Percentiles rank a stretch among this genome's conserved stretches.
Conservation (phyloP, 2,329 filamentous ascomycete genomes). For the Ceratocystis albifundus region DNA sequence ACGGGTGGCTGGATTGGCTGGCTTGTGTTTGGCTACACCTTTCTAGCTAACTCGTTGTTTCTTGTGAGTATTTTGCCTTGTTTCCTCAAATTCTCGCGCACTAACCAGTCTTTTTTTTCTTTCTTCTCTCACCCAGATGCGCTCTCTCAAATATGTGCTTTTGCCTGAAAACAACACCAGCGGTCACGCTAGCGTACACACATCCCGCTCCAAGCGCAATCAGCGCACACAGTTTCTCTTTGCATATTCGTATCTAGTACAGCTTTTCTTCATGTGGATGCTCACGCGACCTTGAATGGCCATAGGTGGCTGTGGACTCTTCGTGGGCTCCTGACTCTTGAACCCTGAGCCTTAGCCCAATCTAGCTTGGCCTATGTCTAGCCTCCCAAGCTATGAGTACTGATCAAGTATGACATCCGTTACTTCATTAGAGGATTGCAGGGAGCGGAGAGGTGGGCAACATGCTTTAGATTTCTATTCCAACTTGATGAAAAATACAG, state of each 20-base stretch:
- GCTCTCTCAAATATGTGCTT: conserved; percentile 89
- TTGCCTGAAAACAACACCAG: conserved; percentile 68
- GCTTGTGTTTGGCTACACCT: conserved; percentile 82
- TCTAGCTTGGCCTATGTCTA: background rate
- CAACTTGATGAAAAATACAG: conserved; percentile 6
- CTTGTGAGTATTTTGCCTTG: conserved; percentile 48
- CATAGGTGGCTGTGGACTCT: background rate
- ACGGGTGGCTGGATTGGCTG: conserved; percentile 83
- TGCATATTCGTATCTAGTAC: conserved; percentile 85
- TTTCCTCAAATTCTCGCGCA: background rate
- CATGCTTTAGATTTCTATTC: background rate
- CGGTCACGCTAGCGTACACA: conserved; percentile 49
- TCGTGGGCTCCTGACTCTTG: background rate
- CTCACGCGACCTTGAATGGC: conserved; percentile 37
- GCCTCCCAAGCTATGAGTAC: background rate
- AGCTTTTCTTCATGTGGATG: conserved; percentile 89
- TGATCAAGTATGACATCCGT: background rate
- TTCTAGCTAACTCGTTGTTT: conserved; percentile 88
- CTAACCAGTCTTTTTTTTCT: background rate
- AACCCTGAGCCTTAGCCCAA: no score
- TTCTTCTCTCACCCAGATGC: conserved; percentile 47
- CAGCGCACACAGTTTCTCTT: conserved; percentile 86
- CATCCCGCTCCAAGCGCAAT: conserved; percentile 71
- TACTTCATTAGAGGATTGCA: background rate
- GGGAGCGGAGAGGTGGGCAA: background rate